Evolutionary conservation across 208 protist genomes (phyloP), one percentile per base, ranked within the genome.

Genomic region (Perkinsela sp.): DNA sequence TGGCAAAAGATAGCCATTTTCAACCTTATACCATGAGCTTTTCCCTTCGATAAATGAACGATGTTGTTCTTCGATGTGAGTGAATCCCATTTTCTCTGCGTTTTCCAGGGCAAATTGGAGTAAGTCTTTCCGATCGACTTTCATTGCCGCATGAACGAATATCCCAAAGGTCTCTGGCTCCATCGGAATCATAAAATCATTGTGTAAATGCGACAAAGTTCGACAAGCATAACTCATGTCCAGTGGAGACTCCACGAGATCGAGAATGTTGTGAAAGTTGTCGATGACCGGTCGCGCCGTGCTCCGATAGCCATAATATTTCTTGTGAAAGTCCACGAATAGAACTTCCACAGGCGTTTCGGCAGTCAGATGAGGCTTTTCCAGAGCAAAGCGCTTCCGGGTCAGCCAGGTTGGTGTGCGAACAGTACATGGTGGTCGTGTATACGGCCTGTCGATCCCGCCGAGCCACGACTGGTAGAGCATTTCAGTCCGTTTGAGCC

Each of bases 401-500:
- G 77, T 89, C 29, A 92, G 81, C 84, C 86, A 92, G 70, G 81
- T 68, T 2, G 86, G 86, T 74, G 89, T 83, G 67, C 87, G 80
- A 28, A 84, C 86, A 83, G 88, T 92, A 72, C 86, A 92, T 75
- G 88, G 89, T 28, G 86, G 86, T 6, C 86, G 77, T 30, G 81
- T 80, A 71, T 92, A 92, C 6, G 86, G 83, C 31, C 86, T 75
- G 70, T 92, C 86, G 6, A 92, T 73, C n/a, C 86, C 86, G 31
- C 86, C 86, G 0, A 92, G 81, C 84, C 86, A 92, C 29, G 86
- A 82, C 80, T 92, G 86, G 71, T 92, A 92, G 65, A 90, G 73
- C 86, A 92, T 92, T 75, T 92, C 86, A 28, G 83, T 92, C 48
- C 86, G 83, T 71, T 92, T 83, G 71, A 90, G 83, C 48, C 89